Conservation (phyloP, 768 basidiomycete species). For the Termitomyces bulborhizus region DNA sequence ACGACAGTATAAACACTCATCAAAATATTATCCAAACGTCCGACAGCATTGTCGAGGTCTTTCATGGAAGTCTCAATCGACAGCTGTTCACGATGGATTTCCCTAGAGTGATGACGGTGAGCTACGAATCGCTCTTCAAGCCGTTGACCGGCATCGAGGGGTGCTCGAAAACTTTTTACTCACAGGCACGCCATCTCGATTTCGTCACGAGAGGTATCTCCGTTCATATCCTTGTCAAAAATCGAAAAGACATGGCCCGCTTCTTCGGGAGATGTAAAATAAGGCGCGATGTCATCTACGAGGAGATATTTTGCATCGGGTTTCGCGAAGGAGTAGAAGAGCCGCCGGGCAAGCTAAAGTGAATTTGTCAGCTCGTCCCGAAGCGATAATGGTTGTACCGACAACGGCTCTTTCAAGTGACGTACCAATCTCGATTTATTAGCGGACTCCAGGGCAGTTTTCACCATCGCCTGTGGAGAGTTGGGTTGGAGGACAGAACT, state of each 20-base stretch:
- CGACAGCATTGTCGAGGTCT: constrained; percentile 86
- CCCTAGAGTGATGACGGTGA: constrained; percentile 32
- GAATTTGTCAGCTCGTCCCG: constrained; percentile 5
- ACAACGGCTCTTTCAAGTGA: neutral
- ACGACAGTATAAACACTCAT: constrained; percentile 75
- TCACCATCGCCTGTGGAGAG: constrained; percentile 75
- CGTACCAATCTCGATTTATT: constrained; percentile 71
- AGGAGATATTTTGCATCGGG: constrained; percentile 51
- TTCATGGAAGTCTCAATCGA: constrained; percentile 83
- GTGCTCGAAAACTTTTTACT: constrained; percentile 15
- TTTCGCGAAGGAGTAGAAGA: constrained; percentile 81
- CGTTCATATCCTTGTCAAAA: constrained; percentile 70
- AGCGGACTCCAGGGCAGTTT: constrained; percentile 69
- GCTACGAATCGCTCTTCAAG: neutral
- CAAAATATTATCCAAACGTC: constrained; percentile 79
- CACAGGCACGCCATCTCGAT: constrained; percentile 71
- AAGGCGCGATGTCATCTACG: constrained; percentile 63
- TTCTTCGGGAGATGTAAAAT: constrained; percentile 62
- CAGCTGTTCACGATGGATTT: constrained; percentile 80
- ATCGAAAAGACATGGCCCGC: constrained; percentile 62
- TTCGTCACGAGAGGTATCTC: constrained; percentile 66
- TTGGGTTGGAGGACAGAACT: constrained; percentile 85
- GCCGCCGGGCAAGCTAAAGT: constrained; percentile 66
- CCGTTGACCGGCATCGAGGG: constrained; percentile 3
- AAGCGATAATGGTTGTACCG: neutral